Percentiles rank a stretch among this genome's conserved stretches.
These are phyloP conservation scores for Hibiscus tridactylites DNA, from an alignment of 345 rosid genomes.

Conservation along the genomic window DNA sequence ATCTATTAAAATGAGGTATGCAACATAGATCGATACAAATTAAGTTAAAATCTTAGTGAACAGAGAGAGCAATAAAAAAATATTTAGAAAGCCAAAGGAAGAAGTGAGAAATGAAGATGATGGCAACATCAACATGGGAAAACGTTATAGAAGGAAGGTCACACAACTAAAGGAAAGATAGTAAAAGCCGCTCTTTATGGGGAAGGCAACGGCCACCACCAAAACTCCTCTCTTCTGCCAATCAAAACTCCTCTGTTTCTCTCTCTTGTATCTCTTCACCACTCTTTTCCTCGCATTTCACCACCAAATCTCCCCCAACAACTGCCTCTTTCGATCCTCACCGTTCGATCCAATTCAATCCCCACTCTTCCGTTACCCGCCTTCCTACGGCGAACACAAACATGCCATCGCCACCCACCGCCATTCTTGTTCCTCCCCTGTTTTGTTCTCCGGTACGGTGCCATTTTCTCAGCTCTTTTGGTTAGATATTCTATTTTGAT, in stretches of 20 bases:
- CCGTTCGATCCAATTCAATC: constrained; percentile 62
- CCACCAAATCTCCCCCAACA: constrained; percentile 36
- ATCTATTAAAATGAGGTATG: no score
- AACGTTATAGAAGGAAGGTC: background rate
- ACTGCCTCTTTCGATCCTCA: constrained; percentile 65
- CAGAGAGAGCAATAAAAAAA: no score
- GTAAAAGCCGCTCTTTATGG: constrained; percentile 1
- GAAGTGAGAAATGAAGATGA: background rate
- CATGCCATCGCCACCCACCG: constrained; percentile 67
- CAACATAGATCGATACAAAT: no score
- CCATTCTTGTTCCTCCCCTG: constrained; percentile 55
- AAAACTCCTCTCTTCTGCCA: constrained; percentile 41
- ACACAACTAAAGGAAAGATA: background rate
- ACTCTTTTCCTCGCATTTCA: constrained; percentile 48
- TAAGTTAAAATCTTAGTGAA: no score
- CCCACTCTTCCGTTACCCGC: constrained; percentile 64
- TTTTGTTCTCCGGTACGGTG: constrained; percentile 48
- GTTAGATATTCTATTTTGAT: background rate
- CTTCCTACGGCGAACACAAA: constrained; percentile 78
- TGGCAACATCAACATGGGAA: background rate
- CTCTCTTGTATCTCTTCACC: constrained; percentile 59
- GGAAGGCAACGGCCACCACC: constrained; percentile 6
- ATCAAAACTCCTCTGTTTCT: constrained; percentile 77
- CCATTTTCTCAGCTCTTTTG: background rate
- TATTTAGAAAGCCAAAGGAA: background rate